Base-by-base conservation (phyloP, 257 asterid genomes). In the Pogostemon cablin region DNA sequence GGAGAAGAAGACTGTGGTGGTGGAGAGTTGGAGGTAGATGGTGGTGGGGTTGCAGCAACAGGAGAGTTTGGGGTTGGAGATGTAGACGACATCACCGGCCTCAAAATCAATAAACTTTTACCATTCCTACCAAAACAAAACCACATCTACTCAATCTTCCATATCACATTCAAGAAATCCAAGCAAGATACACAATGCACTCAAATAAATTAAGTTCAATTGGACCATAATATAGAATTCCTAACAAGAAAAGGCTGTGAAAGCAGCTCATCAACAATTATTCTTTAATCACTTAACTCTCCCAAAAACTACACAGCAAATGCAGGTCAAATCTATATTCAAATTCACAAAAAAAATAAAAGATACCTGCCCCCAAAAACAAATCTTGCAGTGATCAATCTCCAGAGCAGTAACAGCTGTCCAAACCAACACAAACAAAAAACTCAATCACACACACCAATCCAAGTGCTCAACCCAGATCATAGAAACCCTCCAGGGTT, bases 41-140 rank as follows among this genome's bases (percentile, higher is more conserved):
- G 77, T 7, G 68, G 77, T n/a, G 75, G 42, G 60, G 60, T 54
- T 54, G 60, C 60, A 25, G 43, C 58, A 17, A 54, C 35, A 1
- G 76, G 25, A 34, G 76, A 35, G 46, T 62, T 69, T 8, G 72
- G 34, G 9, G 86, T 81, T 39, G 88, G 86, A 79, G 89, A 75
- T 72, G 80, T 42, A 43, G 83, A 67, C 54, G 91, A 80, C 91
- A 90, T 90, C 65, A 55, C 81, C 49, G 43, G 17, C 78, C 67
- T 40, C 79, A 65, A 77, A 78, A 68, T 54, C 67, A 77, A 61
- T 20, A 69, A 56, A 69, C 37, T 38, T 62, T 69, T 70, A 76
- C 74, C 83, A 82, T 80, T 75, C 67, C 87, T 62, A 67, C 72
- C 75, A 72, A 65, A 69, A 54, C 58, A 72, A 41, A 35, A 72